Conservation (phyloP, 2,329 filamentous ascomycete species). For the Bipolaris sorokiniana region DNA sequence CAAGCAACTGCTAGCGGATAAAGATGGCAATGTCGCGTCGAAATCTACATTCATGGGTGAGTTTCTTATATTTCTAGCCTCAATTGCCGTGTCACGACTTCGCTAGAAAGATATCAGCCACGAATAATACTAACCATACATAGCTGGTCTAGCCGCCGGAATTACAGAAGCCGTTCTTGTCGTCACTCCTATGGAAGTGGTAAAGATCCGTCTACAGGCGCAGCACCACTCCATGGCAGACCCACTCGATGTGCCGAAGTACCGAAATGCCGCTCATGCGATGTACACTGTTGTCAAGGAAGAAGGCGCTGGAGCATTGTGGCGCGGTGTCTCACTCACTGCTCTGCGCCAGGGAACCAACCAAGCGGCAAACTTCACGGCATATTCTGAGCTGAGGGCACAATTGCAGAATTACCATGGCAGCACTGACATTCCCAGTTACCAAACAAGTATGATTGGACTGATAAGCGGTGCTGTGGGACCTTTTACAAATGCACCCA, state of each 20-base stretch:
- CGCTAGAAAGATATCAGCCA: background rate
- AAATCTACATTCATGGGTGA: slow-evolving; percentile 73
- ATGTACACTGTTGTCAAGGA: slow-evolving; percentile 89
- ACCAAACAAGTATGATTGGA: slow-evolving; percentile 89
- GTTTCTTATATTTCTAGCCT: slow-evolving; percentile 30
- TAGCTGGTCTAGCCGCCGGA: slow-evolving; percentile 87
- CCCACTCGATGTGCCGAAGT: slow-evolving; percentile 93
- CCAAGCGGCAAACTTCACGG: slow-evolving; percentile 95
- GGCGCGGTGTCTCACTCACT: slow-evolving; percentile 91
- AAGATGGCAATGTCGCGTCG: slow-evolving; percentile 70
- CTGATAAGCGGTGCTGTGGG: slow-evolving; percentile 94
- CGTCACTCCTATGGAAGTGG: slow-evolving; percentile 98
- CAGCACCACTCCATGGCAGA: slow-evolving; percentile 99
- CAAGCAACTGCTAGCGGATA: slow-evolving; percentile 79
- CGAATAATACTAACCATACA: slow-evolving; percentile 19
- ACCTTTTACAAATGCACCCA: slow-evolving; percentile 93
- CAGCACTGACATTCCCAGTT: slow-evolving; percentile 76
- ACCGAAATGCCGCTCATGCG: slow-evolving; percentile 87
- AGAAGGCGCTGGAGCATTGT: slow-evolving; percentile 85
- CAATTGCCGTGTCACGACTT: background rate
- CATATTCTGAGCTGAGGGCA: slow-evolving; percentile 92
- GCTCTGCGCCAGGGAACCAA: slow-evolving; percentile 94
- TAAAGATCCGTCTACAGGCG: slow-evolving; percentile 97
- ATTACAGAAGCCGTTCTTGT: slow-evolving; percentile 96
- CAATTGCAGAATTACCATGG: slow-evolving; percentile 75